Evolutionary conservation across 345 rosid genomes (phyloP).

Genomic region (Pistacia atlantica): DNA sequence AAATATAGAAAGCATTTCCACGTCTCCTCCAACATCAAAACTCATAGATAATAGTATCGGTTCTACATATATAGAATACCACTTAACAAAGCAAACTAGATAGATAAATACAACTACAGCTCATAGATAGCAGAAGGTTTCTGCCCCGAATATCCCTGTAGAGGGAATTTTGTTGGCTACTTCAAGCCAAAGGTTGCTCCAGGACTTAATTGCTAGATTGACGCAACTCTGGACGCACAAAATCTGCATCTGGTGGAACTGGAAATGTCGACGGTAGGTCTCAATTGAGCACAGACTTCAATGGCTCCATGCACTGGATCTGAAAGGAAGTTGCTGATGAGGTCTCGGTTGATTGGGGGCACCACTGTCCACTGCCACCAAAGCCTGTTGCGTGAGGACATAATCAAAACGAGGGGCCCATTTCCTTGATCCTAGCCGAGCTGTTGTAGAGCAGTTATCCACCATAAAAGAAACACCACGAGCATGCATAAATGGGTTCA

Average conservation of each 20-base stretch:
- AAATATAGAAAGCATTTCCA: background rate
- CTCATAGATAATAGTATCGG: background rate
- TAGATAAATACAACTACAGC: background rate
- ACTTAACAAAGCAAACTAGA: background rate
- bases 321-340: constrained; percentile 82
- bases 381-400: constrained; percentile 77
- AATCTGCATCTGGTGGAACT: constrained; percentile 82
- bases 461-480: constrained; percentile 97
- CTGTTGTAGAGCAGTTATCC: constrained; percentile 93
- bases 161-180: background rate
- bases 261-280: constrained; percentile 94
- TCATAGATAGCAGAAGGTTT: constrained; percentile 15
- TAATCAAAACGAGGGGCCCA: constrained; percentile 96
- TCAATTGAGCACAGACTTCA: constrained; percentile 77
- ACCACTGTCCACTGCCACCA: constrained; percentile 67
- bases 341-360: constrained; percentile 63
- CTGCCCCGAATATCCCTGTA: background rate
- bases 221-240: constrained; percentile 91
- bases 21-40: background rate
- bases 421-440: constrained; percentile 88
- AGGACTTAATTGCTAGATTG: constrained; percentile 53
- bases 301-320: constrained; percentile 91
- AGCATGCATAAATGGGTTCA: constrained; percentile 97
- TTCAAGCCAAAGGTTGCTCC: background rate
- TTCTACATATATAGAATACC: background rate